These are phyloP conservation scores for Gastrodia elata DNA, from an alignment of 106 monocot genomes.

Conservation along the genomic window DNA sequence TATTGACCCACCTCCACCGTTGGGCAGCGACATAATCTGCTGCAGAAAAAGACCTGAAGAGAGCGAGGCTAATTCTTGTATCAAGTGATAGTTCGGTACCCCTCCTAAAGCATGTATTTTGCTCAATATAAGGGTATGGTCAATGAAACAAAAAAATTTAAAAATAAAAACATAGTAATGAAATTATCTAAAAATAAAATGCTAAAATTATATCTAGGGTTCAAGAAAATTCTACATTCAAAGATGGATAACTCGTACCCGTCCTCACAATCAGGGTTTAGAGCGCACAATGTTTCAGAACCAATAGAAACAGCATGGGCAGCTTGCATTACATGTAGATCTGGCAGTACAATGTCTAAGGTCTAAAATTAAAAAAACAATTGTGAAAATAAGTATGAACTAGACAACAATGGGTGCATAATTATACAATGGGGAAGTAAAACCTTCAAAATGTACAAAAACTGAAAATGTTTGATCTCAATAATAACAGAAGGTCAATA, in stretches of 20 bases:
- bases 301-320: constrained; percentile 94
- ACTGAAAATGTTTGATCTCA: not conserved
- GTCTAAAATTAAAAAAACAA: constrained; percentile 34
- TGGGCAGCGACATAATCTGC: constrained; percentile 90
- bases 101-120: constrained; percentile 29
- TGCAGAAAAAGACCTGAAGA: constrained; percentile 69
- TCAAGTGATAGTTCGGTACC: constrained; percentile 60
- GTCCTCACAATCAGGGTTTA: constrained; percentile 59
- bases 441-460: not conserved
- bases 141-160: constrained; percentile 1
- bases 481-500: not conserved
- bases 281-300: constrained; percentile 52
- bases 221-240: constrained; percentile 7
- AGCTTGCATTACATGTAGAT: constrained; percentile 67
- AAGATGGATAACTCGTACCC: constrained; percentile 33
- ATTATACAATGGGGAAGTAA: not conserved
- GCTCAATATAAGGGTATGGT: not conserved
- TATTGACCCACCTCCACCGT: constrained; percentile 53
- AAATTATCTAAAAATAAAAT: not conserved
- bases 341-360: constrained; percentile 73
- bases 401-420: not conserved
- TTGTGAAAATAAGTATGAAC: constrained; percentile 4
- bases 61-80: constrained; percentile 57
- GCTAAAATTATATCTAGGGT: not conserved
- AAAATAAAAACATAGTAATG: not conserved